Conservation (phyloP, 768 basidiomycete genomes). For the Suillus occidentalis region DNA sequence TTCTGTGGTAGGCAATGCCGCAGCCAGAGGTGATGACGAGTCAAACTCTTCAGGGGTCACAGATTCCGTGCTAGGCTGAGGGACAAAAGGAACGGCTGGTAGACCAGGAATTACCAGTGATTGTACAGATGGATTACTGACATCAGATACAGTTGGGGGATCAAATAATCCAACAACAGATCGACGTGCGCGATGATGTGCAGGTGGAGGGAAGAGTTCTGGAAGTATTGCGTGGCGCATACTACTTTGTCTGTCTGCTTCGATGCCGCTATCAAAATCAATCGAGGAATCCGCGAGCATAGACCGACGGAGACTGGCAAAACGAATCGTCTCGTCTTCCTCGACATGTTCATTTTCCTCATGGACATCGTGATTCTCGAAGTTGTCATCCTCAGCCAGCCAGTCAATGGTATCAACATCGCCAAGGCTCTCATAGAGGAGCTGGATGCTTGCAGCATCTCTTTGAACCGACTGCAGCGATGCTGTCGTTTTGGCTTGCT, state of each 20-base stretch:
- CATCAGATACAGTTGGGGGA: slow-evolving; percentile 16
- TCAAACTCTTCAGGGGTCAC: slow-evolving; percentile 14
- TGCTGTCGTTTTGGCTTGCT: slow-evolving; percentile 60
- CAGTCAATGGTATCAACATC: slow-evolving; percentile 46
- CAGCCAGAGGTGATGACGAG: slow-evolving; percentile 22
- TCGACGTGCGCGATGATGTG: slow-evolving; percentile 40
- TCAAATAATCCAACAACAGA: slow-evolving; percentile 68
- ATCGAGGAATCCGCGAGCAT: slow-evolving; percentile 22
- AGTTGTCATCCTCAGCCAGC: slow-evolving; percentile 45
- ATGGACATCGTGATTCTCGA: slow-evolving; percentile 27
- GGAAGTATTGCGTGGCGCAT: slow-evolving; percentile 15
- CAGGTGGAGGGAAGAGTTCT: slow-evolving; percentile 19
- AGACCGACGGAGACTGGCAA: slow-evolving; percentile 29
- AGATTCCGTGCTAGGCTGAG: slow-evolving; percentile 29
- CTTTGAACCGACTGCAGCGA: slow-evolving; percentile 69
- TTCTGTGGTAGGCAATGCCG: slow-evolving; percentile 11
- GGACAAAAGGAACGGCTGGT: slow-evolving; percentile 35
- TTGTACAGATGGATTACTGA: slow-evolving; percentile 22
- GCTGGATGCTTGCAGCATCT: slow-evolving; percentile 69
- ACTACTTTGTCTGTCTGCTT: slow-evolving; percentile 27
- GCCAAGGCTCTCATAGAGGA: slow-evolving; percentile 66
- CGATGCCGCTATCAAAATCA: slow-evolving; percentile 22
- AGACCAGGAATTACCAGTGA: slow-evolving; percentile 35
- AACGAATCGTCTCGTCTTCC: slow-evolving; percentile 31
- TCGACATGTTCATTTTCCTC: slow-evolving; percentile 27